A percentile compares a stretch with the other conserved stretches of the same genome.
Evolutionary conservation across 306 rosid species (phyloP).

Genomic region (Pyrus pyrifolia): DNA sequence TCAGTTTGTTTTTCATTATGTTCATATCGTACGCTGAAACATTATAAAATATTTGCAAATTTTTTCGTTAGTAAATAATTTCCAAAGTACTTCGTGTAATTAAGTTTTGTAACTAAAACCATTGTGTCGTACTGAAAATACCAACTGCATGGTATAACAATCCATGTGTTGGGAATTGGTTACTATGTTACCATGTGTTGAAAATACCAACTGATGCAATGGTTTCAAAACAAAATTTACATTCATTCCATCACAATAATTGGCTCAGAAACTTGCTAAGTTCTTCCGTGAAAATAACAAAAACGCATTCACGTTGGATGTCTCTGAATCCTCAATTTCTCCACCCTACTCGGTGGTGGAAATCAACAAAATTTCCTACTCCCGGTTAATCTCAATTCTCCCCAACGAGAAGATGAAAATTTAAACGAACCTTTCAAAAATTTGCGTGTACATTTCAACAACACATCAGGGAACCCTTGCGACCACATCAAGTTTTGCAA

Average conservation of each 20-base stretch:
- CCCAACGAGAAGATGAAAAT: neutral
- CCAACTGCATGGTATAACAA: neutral
- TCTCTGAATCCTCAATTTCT: neutral
- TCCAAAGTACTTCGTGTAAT: neutral
- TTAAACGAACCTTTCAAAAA: neutral
- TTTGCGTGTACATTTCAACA: neutral
- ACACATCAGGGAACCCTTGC: neutral
- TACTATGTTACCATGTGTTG: no score
- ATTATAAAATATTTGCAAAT: no score
- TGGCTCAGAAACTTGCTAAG: neutral
- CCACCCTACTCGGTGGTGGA: neutral
- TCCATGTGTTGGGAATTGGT: no score
- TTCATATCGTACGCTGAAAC: no score
- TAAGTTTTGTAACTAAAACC: no score
- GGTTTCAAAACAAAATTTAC: neutral
- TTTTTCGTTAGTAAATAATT: no score
- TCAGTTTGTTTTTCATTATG: no score
- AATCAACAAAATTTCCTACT: neutral
- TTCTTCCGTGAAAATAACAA: neutral
- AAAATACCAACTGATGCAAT: neutral
- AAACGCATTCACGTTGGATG: neutral
- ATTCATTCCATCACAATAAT: neutral
- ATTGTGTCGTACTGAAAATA: no score
- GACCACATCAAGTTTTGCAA: neutral
- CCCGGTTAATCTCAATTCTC: neutral